Evolutionary conservation across 441 rosid genomes (phyloP), one percentile per base, ranked within the genome.

Genomic region (Eruca vesicaria): DNA sequence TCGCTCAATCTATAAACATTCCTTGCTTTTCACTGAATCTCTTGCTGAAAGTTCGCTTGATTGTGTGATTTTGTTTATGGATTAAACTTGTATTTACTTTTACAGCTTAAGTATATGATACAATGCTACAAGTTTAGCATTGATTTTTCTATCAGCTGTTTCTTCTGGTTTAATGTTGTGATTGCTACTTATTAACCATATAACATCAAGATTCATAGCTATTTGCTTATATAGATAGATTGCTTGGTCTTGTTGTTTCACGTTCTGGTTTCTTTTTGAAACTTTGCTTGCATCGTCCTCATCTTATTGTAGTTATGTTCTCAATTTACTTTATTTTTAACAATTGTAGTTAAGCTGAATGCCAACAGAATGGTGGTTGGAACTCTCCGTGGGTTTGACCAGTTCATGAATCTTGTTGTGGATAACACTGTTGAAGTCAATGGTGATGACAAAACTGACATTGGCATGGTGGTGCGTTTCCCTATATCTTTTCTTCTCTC

Each of bases 361-460:
- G 97, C 97, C 7, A 92, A 92, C 61, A 75, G 94, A 69, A 86
- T 86, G 93, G 85, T 90, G 14, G 83, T 87, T 59, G 98, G 98
- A 76, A 89, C 93, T 0, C 97, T 90, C 28, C 90, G 97, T 36
- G 96, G 98, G 21, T 92, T 92, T 67, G 96, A 92, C 72, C 98
- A 92, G 68, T 92, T 92, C 66, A 90, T 92, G 98, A 90, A 90
- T 78, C 86, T 92, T 61, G 98, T 92, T 76, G 74, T 92, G 21
- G 97, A 89, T 78, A 88, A 88, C 82, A 90, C 98, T 2, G 83
- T 90, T 14, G 94, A 89, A 68, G 85, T 90, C 78, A 90, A 81
- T 35, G 93, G 98, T 43, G 82, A 86, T 62, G 96, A 86, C 58
- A 86, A 79, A 78, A 88, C 38, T 23, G 97, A 90, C 18, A 90